Conservation (phyloP, 2,329 filamentous ascomycete species). For the Exophiala dermatitidis region DNA sequence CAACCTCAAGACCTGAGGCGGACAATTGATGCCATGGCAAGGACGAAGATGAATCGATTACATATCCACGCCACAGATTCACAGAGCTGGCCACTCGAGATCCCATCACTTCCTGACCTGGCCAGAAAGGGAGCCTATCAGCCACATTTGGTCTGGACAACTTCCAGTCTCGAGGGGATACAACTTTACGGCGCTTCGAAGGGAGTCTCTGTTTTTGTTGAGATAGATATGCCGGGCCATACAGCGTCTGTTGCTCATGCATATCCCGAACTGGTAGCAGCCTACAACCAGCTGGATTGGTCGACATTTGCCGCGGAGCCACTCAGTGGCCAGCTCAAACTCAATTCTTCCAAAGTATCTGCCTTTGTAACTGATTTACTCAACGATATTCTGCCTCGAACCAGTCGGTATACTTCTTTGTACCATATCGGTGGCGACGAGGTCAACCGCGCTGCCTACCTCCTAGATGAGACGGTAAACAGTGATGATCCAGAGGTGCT, state of each 20-base stretch:
- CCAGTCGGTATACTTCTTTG: constrained; percentile 61
- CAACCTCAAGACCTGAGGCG: constrained; percentile 60
- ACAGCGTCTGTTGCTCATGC: constrained; percentile 60
- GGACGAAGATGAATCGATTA: constrained; percentile 51
- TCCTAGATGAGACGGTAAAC: constrained; percentile 63
- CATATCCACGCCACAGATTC: constrained; percentile 52
- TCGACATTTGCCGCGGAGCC: constrained; percentile 48
- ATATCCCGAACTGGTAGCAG: constrained; percentile 65
- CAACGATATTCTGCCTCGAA: constrained; percentile 66
- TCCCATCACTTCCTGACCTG: constrained; percentile 66
- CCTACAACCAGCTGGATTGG: constrained; percentile 50
- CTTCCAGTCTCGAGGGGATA: constrained; percentile 56
- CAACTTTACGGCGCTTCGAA: constrained; percentile 63
- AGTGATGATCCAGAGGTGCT: constrained; percentile 60
- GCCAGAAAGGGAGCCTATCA: constrained; percentile 67
- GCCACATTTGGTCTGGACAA: constrained; percentile 59
- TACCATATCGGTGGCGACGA: constrained; percentile 89
- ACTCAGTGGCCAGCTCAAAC: constrained; percentile 59
- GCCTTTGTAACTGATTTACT: constrained; percentile 66
- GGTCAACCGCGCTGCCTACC: constrained; percentile 68
- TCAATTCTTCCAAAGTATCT: constrained; percentile 65
- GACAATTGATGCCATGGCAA: constrained; percentile 65
- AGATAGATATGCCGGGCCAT: constrained; percentile 77
- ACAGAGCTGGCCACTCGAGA: constrained; percentile 64
- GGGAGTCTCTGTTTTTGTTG: constrained; percentile 64